Base-by-base conservation (phyloP, 352 stramenopile species). In the Peronospora tabacina region DNA sequence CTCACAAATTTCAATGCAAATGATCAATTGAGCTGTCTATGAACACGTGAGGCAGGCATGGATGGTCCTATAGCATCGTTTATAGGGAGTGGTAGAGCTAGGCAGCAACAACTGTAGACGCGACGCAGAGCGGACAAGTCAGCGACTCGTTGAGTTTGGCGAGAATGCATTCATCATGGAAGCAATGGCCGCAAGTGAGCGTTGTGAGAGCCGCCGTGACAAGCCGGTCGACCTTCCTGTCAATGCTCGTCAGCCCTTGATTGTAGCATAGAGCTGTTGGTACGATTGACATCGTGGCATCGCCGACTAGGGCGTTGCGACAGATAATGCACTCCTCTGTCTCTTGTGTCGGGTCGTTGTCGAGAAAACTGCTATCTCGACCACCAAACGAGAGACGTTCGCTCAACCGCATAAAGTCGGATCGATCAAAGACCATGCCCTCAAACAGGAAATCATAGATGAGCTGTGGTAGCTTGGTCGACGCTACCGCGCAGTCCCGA, bases 101-200 rank as follows among this genome's bases (percentile, higher is more conserved):
- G 22, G 35, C 55, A 49, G 54, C 35, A 41, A 39, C 43, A 19
- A 56, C 34, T 24, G 24, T 41, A 46, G 15, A 32, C 58, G n/a
- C 43, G 11, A 58, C 45, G 44, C 82, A 92, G 9, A 86, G 55
- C 17, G 82, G 82, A 52, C 82, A 92, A 38, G 57, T 46, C 7
- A 92, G 61, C 17, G 48, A 66, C 52, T 87, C 62, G 58, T 92
- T 92, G 28, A 92, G 72, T 52, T 92, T 89, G 37, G 60, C 65
- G 7, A 93, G 58, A 44, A 93, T 93, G 57, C 82, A 93, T 48
- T 93, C 82, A 43, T 93, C 82, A 52, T 93, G 82, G 65, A 89
- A 93, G 38, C 77, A 79, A 57, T 93, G 82, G 12, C 82, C 77
- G 42, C 82, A 93, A 37, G 82, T 57, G 2, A 93, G 68, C 32